A percentile compares a stretch with the other conserved stretches of the same genome.
These are phyloP conservation scores for Phytopythium boreale DNA, from an alignment of 352 stramenopile genomes.

Conservation along the genomic window DNA sequence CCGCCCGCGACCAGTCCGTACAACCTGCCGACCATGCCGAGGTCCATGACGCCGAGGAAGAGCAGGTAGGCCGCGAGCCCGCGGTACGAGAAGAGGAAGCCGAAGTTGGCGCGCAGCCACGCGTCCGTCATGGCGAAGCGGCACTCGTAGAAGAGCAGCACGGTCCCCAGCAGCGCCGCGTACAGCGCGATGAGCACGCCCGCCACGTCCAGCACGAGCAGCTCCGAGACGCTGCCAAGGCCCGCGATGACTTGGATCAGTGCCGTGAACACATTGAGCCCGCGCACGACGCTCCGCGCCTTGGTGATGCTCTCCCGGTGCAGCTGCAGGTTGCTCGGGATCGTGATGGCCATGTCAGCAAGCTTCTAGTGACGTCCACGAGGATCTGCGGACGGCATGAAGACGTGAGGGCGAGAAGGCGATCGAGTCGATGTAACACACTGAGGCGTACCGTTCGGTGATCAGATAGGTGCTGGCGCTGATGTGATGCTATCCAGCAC, in stretches of 20 bases:
- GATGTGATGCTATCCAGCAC: not conserved
- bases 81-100: slow-evolving; percentile 55
- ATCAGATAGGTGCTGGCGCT: not conserved
- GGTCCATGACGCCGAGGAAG: slow-evolving; percentile 58
- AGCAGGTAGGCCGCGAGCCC: slow-evolving; percentile 48
- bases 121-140: slow-evolving; percentile 41
- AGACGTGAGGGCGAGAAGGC: not conserved
- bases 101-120: slow-evolving; percentile 51
- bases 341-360: slow-evolving; percentile 2
- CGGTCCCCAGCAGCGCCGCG: slow-evolving; percentile 38
- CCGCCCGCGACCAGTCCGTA: slow-evolving; percentile 34
- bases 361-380: not conserved
- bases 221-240: slow-evolving; percentile 34
- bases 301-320: slow-evolving; percentile 24
- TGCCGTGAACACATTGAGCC: slow-evolving; percentile 42
- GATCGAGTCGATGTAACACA: not conserved
- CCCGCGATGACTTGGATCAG: slow-evolving; percentile 37
- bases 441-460: not conserved
- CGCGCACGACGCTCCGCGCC: slow-evolving; percentile 25
- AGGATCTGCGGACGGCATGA: not conserved
- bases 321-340: slow-evolving; percentile 13
- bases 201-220: slow-evolving; percentile 36
- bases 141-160: slow-evolving; percentile 55
- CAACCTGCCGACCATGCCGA: slow-evolving; percentile 42
- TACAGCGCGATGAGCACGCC: slow-evolving; percentile 52